Conservation (phyloP, 1,139 yeast genomes). For the Geotrichum australiense region DNA sequence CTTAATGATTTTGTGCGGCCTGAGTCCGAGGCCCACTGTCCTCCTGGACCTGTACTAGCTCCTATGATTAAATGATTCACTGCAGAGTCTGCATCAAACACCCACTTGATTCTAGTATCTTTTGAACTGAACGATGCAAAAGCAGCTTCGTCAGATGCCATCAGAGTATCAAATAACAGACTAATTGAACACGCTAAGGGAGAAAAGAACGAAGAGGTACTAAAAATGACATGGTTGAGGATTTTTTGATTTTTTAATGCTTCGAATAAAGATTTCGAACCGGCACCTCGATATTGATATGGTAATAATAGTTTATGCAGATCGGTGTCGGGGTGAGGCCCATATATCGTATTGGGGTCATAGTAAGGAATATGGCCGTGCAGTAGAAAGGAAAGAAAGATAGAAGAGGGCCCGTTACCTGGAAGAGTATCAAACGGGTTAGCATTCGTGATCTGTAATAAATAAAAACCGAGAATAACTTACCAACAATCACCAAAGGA, state of each 20-base stretch:
- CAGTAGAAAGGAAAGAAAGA: slow-evolving; percentile 30
- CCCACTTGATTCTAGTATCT: slow-evolving; percentile 29
- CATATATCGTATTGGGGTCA: slow-evolving; percentile 23
- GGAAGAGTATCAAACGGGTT: too few species aligned
- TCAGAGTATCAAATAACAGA: slow-evolving; percentile 29
- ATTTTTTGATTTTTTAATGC: slow-evolving; percentile 23
- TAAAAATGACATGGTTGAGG: slow-evolving; percentile 22
- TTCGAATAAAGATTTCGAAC: slow-evolving; percentile 21
- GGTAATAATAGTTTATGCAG: slow-evolving; percentile 25
- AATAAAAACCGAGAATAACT: too few species aligned
- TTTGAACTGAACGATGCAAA: slow-evolving; percentile 22
- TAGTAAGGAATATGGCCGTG: slow-evolving; percentile 33
- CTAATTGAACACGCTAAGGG: slow-evolving; percentile 28
- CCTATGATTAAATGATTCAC: slow-evolving; percentile 28
- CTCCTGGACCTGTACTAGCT: slow-evolving; percentile 29
- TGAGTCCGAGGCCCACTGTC: slow-evolving; percentile 33
- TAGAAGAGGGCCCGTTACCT: slow-evolving; percentile 35
- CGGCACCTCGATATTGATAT: slow-evolving; percentile 14
- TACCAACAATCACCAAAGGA: too few species aligned
- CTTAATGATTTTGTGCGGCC: slow-evolving; percentile 27
- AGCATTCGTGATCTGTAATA: too few species aligned
- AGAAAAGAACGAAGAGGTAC: slow-evolving; percentile 26
- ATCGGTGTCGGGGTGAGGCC: slow-evolving; percentile 30
- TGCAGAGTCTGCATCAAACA: slow-evolving; percentile 12
- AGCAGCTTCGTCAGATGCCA: slow-evolving; percentile 29